phyloP scores from a whole-genome alignment of 1,284 basidiomycete species.

The Pseudozyma thailandica region DNA sequence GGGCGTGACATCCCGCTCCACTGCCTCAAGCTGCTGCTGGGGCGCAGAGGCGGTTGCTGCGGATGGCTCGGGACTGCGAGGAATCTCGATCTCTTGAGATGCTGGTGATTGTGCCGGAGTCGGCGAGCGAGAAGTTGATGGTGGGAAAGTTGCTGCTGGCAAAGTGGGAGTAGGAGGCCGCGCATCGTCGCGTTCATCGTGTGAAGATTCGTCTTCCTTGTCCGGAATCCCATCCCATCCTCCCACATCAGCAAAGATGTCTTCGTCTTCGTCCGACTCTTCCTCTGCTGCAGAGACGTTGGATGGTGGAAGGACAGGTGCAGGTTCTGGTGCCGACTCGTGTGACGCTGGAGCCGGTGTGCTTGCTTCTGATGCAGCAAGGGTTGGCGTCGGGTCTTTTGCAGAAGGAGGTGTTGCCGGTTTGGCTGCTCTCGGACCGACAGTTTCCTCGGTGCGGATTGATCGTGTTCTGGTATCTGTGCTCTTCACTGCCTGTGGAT shows the following conservation, averaged over 20 bases:
- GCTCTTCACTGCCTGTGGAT: not conserved
- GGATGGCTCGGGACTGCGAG: not conserved
- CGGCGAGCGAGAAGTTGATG: not conserved
- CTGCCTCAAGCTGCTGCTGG: not conserved
- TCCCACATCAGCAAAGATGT: constrained; percentile 85
- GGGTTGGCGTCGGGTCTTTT: not conserved
- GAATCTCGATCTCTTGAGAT: not conserved
- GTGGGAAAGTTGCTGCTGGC: no score
- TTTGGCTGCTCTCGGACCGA: not conserved
- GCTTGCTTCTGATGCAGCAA: no score
- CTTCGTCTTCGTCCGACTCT: constrained; percentile 56
- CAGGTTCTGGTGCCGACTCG: no score
- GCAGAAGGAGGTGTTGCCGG: not conserved
- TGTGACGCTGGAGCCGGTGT: no score
- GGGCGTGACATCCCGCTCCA: not conserved
- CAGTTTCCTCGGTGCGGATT: not conserved
- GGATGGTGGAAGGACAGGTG: no score
- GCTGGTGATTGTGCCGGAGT: constrained; percentile 1
- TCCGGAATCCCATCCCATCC: constrained; percentile 77
- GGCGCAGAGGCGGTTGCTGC: not conserved
- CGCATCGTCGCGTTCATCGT: constrained; percentile 50
- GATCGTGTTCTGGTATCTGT: no score
- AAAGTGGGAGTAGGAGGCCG: no score
- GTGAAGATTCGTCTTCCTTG: constrained; percentile 45
- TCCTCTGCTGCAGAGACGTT: no score